Percentiles rank a stretch among this genome's conserved stretches.
Conservation (phyloP, 768 basidiomycete species). For the Lentinus brumalis region DNA sequence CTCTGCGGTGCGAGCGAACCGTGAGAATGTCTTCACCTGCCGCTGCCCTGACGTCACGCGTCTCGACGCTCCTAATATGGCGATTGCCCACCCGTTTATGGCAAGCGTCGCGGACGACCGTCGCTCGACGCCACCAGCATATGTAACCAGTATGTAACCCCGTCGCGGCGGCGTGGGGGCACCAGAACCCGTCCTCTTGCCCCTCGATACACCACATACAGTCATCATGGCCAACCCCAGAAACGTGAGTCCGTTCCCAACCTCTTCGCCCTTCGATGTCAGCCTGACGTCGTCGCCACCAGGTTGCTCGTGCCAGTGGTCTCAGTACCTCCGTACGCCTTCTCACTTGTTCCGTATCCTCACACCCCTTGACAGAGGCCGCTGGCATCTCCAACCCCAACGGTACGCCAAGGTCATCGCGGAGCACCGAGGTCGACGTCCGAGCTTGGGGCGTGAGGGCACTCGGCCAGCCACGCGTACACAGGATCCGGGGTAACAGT, state of each 20-base stretch:
- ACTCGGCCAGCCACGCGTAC: not conserved
- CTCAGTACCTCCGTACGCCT: conserved; percentile 6
- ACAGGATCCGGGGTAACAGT: too few relatives aligned
- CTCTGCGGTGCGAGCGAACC: not conserved
- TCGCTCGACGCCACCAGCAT: not conserved
- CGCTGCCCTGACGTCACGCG: conserved; percentile 13
- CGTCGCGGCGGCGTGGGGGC: not conserved
- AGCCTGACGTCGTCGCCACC: not conserved
- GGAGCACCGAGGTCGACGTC: too few relatives aligned
- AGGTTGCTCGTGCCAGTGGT: conserved; percentile 24
- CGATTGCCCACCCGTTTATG: conserved; percentile 1
- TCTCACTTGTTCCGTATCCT: not conserved
- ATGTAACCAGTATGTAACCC: conserved; percentile 6
- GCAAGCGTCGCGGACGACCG: not conserved
- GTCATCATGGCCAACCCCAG: conserved; percentile 19
- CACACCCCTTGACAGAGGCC: conserved; percentile 7
- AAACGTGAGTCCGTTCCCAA: conserved; percentile 12
- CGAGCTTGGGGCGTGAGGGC: not conserved
- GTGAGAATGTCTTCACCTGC: not conserved
- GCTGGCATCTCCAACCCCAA: conserved; percentile 22
- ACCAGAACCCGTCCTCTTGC: not conserved
- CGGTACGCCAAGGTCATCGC: not conserved
- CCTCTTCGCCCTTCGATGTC: too few relatives aligned
- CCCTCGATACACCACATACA: not conserved
- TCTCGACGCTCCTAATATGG: conserved; percentile 3